Evolutionary conservation across 108 stramenopile species (phyloP).

Genomic region (Nitzschia inconspicua): DNA sequence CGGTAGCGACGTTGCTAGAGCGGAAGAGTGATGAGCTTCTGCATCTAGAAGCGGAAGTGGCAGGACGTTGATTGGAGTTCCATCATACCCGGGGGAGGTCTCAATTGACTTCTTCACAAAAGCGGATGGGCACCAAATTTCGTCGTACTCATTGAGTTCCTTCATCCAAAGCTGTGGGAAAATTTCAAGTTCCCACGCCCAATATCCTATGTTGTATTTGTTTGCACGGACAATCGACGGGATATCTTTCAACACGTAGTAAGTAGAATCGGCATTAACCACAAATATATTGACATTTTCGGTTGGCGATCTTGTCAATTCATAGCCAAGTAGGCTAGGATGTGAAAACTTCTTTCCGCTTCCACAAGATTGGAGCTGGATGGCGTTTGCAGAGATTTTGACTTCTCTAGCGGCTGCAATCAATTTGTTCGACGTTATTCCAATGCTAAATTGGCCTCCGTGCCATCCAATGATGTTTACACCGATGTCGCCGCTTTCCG

Average conservation of each 20-base stretch:
- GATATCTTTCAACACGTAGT: background rate
- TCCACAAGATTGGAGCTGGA: too few relatives aligned
- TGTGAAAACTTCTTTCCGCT: background rate
- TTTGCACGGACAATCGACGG: background rate
- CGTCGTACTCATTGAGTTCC: background rate
- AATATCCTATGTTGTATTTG: background rate
- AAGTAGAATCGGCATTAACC: background rate
- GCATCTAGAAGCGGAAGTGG: background rate
- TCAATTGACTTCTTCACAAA: background rate
- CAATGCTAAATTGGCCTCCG: background rate
- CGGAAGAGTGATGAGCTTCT: background rate
- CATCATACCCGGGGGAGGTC: background rate
- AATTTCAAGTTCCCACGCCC: background rate
- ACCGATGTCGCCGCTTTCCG: background rate
- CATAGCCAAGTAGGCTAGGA: background rate
- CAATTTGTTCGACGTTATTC: too few relatives aligned
- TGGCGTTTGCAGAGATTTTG: too few relatives aligned
- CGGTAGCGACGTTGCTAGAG: background rate
- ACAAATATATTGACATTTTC: background rate
- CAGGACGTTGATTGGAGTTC: background rate
- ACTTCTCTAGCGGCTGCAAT: too few relatives aligned
- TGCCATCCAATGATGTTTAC: conserved; percentile 2
- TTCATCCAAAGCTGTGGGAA: background rate
- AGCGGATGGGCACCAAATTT: background rate
- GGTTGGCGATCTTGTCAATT: background rate